phyloP scores from a whole-genome alignment of 2,329 filamentous ascomycete genomes.

The Anthostomella pinea region DNA sequence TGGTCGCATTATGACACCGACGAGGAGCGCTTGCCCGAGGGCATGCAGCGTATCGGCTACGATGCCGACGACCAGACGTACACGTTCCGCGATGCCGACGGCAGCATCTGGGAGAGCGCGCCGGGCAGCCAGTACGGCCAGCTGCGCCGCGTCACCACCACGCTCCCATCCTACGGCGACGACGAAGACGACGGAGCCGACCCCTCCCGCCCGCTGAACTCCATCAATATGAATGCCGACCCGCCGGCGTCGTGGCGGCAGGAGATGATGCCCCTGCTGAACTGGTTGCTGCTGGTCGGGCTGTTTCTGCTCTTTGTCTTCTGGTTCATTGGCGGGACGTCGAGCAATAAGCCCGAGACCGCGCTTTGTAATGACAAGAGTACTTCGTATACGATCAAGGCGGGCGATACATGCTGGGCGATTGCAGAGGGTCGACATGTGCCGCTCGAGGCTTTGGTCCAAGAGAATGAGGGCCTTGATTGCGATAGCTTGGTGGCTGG shows the following conservation, averaged over 20 bases:
- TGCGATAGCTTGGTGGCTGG: conserved; percentile 46
- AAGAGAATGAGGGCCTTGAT: conserved; percentile 43
- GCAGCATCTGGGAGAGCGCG: conserved; percentile 43
- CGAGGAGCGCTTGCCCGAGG: conserved; percentile 45
- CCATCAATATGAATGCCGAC: conserved; percentile 1
- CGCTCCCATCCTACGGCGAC: conserved; percentile 18
- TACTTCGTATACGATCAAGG: conserved; percentile 38
- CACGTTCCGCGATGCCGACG: conserved; percentile 43
- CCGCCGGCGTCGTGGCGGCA: conserved; percentile 45
- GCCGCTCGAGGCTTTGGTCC: conserved; percentile 44
- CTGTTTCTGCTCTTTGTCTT: conserved; percentile 49
- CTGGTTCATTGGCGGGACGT: conserved; percentile 42
- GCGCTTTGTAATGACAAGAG: conserved; percentile 30
- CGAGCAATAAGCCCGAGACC: conserved; percentile 18
- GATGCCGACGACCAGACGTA: conserved; percentile 48
- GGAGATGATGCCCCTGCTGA: conserved; percentile 54
- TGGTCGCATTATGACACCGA: conserved; percentile 38
- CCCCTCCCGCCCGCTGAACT: conserved; percentile 19
- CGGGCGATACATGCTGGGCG: conserved; percentile 53
- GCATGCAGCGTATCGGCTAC: conserved; percentile 48
- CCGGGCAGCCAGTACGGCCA: conserved; percentile 45
- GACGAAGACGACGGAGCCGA: conserved; percentile 19
- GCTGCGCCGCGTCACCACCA: conserved; percentile 30
- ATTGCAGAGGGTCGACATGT: conserved; percentile 44
- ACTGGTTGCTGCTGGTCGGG: conserved; percentile 54